Evolutionary conservation across 305 asterid genomes (phyloP), one percentile per base, ranked within the genome.

Genomic region (Fraxinus greggii): DNA sequence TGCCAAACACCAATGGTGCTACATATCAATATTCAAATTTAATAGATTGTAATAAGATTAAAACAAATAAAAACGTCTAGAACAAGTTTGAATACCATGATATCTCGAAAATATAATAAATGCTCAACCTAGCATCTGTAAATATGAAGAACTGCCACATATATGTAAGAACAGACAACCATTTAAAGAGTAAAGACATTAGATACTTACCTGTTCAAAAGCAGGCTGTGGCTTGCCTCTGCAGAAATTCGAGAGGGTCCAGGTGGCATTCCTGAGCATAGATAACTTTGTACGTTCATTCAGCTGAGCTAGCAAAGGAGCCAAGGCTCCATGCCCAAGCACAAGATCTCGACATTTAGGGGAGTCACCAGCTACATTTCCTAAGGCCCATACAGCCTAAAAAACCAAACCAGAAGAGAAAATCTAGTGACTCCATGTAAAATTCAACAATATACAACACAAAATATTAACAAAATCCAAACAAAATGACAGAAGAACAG

Each of bases 361-460:
- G 61, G 38, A 76, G 23, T 76, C 79, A 38, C 79, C 79, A 23
- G 79, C 79, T 38, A 76, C 67, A 24, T 24, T 24, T 24, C 79
- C 79, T 17, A 76, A 48, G 32, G 79, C 79, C 79, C 38, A 76
- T 38, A 76, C 79, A 76, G 79, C 79, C 79, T 75, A 40, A 19
- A 75, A 3, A 56, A 56, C 65, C 65, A 56, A 56, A 19, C 8
- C 10, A 56, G 26, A 19, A n/a, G 26, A 54, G 24, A 15, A 17
- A 56, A 56, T 56, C 10, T 56, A 56, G 65, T 45, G 56, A 45
- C 56, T 15, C 19, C 19, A 13, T 13, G 56, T 13, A 45, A 13
- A 13, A 3, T 45, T 45, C 19, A 45, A 3, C 19, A 45, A 45
- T 3, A 45, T 13, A 45, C 1, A 4, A 45, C 56, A 45, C 5